A percentile compares a stretch with the other conserved stretches of the same genome.
Conservation (phyloP, 2,329 filamentous ascomycete genomes). For the Monosporascus sp. region DNA sequence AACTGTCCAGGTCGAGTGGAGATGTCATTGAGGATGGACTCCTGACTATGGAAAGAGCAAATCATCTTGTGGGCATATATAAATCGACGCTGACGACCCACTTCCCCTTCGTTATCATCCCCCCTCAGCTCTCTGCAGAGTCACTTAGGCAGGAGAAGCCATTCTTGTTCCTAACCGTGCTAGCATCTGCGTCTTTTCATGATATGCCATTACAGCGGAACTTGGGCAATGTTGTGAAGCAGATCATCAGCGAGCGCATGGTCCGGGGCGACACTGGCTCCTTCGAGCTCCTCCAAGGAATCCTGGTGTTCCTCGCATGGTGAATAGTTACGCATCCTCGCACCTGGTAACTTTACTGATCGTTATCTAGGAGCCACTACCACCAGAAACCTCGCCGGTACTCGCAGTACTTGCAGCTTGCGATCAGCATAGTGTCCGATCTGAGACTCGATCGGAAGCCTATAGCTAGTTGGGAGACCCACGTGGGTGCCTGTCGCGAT, state of each 20-base stretch:
- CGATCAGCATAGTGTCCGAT: constrained; percentile 6
- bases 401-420: constrained; percentile 3
- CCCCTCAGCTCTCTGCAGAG: constrained; percentile 1
- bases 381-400: constrained; percentile 2
- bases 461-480: not conserved
- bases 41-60: not conserved
- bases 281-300: constrained; percentile 4
- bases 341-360: not conserved
- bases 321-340: not conserved
- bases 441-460: constrained; percentile 1
- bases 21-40: constrained; percentile 3
- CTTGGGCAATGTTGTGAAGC: not conserved
- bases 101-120: constrained; percentile 5
- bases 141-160: constrained; percentile 3
- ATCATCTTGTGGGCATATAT: not conserved
- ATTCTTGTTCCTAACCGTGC: constrained; percentile 2
- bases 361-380: constrained; percentile 3
- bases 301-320: constrained; percentile 6
- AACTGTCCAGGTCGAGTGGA: not conserved
- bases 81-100: constrained; percentile 1
- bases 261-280: not conserved
- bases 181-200: not conserved
- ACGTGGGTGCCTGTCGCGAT: not conserved
- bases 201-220: constrained; percentile 2
- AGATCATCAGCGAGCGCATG: not conserved